phyloP scores from a whole-genome alignment of 495 filamentous ascomycete genomes.

The Penicillium paradoxum region DNA sequence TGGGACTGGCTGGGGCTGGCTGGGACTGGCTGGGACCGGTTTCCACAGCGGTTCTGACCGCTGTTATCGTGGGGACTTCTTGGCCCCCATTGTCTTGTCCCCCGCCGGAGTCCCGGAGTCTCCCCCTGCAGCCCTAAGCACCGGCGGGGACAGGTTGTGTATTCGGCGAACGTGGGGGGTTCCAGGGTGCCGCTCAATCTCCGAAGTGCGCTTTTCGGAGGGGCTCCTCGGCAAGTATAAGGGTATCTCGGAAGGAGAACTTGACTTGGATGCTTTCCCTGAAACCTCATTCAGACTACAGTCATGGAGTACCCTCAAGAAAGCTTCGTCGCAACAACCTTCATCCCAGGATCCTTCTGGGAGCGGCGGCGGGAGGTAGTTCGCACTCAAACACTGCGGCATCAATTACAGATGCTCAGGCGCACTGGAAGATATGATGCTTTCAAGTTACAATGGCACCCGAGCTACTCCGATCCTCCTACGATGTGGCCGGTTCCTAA shows the following conservation, averaged over 20 bases:
- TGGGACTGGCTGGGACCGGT: too few relatives aligned
- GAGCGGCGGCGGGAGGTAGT: conserved; percentile 37
- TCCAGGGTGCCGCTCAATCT: conserved; percentile 7
- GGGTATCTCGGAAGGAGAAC: background rate
- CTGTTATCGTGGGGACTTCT: too few relatives aligned
- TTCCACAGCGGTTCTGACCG: too few relatives aligned
- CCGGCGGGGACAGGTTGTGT: background rate
- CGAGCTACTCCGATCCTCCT: conserved; percentile 43
- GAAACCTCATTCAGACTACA: background rate
- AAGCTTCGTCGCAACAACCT: conserved; percentile 27
- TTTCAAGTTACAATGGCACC: conserved; percentile 50
- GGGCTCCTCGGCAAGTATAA: background rate
- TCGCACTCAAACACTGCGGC: conserved; percentile 33
- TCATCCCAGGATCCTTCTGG: conserved; percentile 28
- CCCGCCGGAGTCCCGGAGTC: conserved; percentile 17
- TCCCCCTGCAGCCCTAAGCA: conserved; percentile 9
- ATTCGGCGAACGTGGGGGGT: background rate
- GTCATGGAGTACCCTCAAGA: conserved; percentile 33
- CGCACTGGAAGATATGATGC: conserved; percentile 51
- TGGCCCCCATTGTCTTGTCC: conserved; percentile 7
- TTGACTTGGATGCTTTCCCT: too few relatives aligned
- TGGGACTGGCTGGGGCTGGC: too few relatives aligned
- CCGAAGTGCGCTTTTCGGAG: conserved; percentile 1
- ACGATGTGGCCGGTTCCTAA: conserved; percentile 48
- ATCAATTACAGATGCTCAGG: conserved; percentile 49